Evolutionary conservation across 768 basidiomycete genomes (phyloP), one percentile per base, ranked within the genome.

Genomic region (Erythrobasidium yunnanense): DNA sequence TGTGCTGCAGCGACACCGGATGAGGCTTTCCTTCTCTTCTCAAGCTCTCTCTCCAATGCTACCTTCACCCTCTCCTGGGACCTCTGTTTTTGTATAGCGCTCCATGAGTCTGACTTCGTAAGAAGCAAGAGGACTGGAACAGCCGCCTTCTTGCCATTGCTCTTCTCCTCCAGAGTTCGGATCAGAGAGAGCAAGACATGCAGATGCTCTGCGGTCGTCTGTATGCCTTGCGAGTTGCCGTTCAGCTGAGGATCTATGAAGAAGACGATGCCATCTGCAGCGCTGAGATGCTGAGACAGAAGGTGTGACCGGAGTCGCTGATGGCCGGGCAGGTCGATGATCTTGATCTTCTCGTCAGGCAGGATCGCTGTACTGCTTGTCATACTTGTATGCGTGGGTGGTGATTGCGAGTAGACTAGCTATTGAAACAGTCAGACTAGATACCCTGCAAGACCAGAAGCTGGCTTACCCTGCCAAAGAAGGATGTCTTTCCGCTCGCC

Each of bases 301-400:
- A 68, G 45, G 15, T 70, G 70, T 2, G 72, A 68, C 27, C 72
- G 70, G 1, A 73, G 58, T 1, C 72, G 72, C 15, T 70, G 66
- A 54, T 73, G 72, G 2, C 72, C 72, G 7, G 72, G 72, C n/a
- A 69, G 38, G 60, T 73, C 72, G 66, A 73, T 68, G 47, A 73
- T 58, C 51, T 72, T 68, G 32, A 66, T 33, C n/a, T 53, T 55
- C 63, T 55, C 55, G 5, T 34, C 50, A 33, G 52, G 63, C 2
- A 63, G 5, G 29, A 38, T 6, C 7, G 60, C 60, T 30, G 46
- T 34, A 23, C 38, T 72, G 63, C 68, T 60, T 55, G 68, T 68
- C 60, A 72, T 70, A 8, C 52, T 56, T 1, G 71, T 72, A 57
- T 68, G 67, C 2, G 71, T 68, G 17, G 46, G 58, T 3, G 66